Conservation (phyloP, 129 eudicot genomes). For the Chrysanthemum seticuspe region DNA sequence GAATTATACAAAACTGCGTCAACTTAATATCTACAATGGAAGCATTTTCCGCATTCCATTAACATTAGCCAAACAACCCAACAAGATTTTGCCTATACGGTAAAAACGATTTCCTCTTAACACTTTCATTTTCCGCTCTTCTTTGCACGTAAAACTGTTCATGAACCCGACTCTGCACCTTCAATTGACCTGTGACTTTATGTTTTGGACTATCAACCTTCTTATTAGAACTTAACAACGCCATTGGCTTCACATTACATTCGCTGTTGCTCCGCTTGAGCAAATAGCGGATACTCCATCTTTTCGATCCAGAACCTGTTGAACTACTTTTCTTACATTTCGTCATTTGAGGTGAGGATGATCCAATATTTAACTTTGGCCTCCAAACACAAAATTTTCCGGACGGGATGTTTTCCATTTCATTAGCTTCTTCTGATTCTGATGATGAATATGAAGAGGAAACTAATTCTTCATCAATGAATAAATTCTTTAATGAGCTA, state of each 20-base stretch:
- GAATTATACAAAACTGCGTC: conserved; percentile 6
- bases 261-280: conserved; percentile 62
- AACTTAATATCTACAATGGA: conserved; percentile 18
- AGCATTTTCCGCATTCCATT: conserved; percentile 14
- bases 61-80: conserved; percentile 9
- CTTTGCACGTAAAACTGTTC: conserved; percentile 45
- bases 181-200: background rate
- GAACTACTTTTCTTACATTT: conserved; percentile 60
- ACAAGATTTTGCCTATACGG: conserved; percentile 61
- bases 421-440: conserved; percentile 37
- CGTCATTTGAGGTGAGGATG: conserved; percentile 1
- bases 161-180: conserved; percentile 30
- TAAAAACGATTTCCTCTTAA: conserved; percentile 50
- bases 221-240: conserved; percentile 41
- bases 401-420: conserved; percentile 43
- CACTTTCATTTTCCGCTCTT: conserved; percentile 48
- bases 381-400: conserved; percentile 63
- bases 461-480: conserved; percentile 30
- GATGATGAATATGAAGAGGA: conserved; percentile 46
- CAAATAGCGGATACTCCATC: conserved; percentile 52
- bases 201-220: conserved; percentile 11
- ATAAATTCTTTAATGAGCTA: conserved; percentile 30
- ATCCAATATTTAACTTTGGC: conserved; percentile 27
- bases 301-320: conserved; percentile 56
- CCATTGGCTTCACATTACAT: conserved; percentile 46